Evolutionary conservation across 495 filamentous ascomycete species (phyloP).

Genomic region (Penicillium atrosanguineum): DNA sequence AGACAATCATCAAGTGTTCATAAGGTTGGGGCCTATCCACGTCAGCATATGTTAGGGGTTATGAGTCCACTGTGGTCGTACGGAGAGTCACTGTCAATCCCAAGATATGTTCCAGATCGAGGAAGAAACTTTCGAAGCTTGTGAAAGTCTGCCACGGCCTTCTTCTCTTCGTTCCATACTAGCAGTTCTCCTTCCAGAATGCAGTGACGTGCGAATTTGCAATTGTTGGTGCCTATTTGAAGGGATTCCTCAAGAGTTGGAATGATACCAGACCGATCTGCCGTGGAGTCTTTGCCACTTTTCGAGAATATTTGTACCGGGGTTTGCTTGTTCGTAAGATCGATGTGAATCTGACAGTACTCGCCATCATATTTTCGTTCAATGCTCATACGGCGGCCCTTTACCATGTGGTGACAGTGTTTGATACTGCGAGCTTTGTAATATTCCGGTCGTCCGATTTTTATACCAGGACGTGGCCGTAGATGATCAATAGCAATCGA

Average conservation of each 20-base stretch:
- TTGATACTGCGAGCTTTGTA: conserved; percentile 75
- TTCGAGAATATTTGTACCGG: conserved; percentile 84
- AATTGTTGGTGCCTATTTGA: conserved; percentile 52
- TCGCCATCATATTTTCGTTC: conserved; percentile 87
- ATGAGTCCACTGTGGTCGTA: conserved; percentile 29
- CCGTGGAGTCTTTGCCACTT: conserved; percentile 83
- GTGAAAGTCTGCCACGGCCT: conserved; percentile 65
- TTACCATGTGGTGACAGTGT: conserved; percentile 64
- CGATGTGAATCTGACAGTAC: conserved; percentile 84
- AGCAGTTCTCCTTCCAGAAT: conserved; percentile 83
- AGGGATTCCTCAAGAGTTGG: conserved; percentile 51
- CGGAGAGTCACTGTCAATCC: conserved; percentile 68
- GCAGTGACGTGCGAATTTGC: conserved; percentile 58
- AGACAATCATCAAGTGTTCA: conserved; percentile 81
- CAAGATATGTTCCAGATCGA: conserved; percentile 68
- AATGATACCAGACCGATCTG: conserved; percentile 62
- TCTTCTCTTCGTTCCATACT: conserved; percentile 65
- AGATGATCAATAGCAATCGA: conserved; percentile 48
- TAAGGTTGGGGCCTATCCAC: conserved; percentile 53
- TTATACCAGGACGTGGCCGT: conserved; percentile 64
- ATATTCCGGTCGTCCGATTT: conserved; percentile 71
- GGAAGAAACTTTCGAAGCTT: conserved; percentile 78
- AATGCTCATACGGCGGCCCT: conserved; percentile 60
- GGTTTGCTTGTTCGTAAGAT: conserved; percentile 53
- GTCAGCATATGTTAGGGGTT: conserved; percentile 7